Evolutionary conservation across 129 eudicot species (phyloP).

Genomic region (Flaveria linearis): DNA sequence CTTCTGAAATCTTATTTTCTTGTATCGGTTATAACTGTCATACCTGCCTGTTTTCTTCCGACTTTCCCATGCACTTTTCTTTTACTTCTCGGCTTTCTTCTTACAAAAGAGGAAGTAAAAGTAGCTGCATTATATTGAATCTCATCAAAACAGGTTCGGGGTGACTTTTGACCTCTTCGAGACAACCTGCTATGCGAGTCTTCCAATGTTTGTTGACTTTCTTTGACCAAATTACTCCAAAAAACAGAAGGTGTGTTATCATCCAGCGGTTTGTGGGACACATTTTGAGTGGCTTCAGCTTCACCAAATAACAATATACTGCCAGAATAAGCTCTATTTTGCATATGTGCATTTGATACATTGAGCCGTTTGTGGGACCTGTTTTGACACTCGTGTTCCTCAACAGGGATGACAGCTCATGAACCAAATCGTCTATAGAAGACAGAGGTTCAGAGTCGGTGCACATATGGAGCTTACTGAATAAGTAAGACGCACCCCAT

Average conservation of each 20-base stretch:
- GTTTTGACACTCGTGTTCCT: slow-evolving; percentile 6
- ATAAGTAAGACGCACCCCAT: slow-evolving; percentile 62
- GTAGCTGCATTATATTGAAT: not conserved
- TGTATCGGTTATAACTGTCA: slow-evolving; percentile 1
- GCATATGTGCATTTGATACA: slow-evolving; percentile 40
- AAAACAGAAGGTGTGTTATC: slow-evolving; percentile 39
- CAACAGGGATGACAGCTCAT: slow-evolving; percentile 44
- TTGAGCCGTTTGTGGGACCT: slow-evolving; percentile 19
- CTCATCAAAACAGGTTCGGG: slow-evolving; percentile 11
- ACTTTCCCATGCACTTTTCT: slow-evolving; percentile 6
- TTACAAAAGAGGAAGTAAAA: not conserved
- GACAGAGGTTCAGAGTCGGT: not conserved
- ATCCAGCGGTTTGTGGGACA: too few species aligned
- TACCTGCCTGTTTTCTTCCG: slow-evolving; percentile 18
- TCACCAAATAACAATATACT: slow-evolving; percentile 50
- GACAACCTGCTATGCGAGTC: slow-evolving; percentile 32
- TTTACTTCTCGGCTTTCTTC: slow-evolving; percentile 18
- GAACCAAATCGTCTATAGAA: slow-evolving; percentile 40
- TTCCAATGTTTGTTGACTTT: slow-evolving; percentile 34
- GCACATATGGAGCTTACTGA: slow-evolving; percentile 38
- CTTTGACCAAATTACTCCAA: slow-evolving; percentile 58
- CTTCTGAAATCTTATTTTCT: too few species aligned
- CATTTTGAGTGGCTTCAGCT: slow-evolving; percentile 33
- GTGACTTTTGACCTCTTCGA: slow-evolving; percentile 37
- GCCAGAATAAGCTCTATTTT: slow-evolving; percentile 37